Evolutionary conservation across 2,329 filamentous ascomycete genomes (phyloP), one percentile per base, ranked within the genome.

Genomic region (Ciborinia camelliae): DNA sequence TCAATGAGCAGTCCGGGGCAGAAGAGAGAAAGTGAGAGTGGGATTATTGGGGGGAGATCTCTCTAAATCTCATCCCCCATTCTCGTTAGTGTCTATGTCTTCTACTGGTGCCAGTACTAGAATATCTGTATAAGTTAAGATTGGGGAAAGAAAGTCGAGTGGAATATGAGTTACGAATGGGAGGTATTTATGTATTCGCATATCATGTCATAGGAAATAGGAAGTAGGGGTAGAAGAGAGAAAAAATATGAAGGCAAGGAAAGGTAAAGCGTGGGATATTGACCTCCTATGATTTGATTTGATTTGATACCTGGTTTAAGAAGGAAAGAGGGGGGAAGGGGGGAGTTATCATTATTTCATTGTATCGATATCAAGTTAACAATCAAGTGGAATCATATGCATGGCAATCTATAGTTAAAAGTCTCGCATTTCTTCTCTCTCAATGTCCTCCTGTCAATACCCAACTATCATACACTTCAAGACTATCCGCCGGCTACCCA

Each of bases 1-100:
- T 58, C 41, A 26, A 58, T 50, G 35, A 41, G 23, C 20, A 59
- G 15, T 20, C 15, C 0, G 4, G 32, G 14, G n/a, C 41, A 47
- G 43, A 50, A 41, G 20, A 59, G 35, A 14, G 62, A 50, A 3
- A 59, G 52, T 41, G 62, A 59, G 32, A 50, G 45, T 8, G 52
- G 26, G 7, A 15, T 63, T 28, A 48, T 57, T 20, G 41, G 60
- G 28, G 60, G 15, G n/a, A 35, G 30, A 23, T 45, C 18, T 37
- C 18, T 26, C 14, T 47, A 47, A 2, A 26, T 47, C 8, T n/a
- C 14, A 20, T 35, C n/a, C 0, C 10, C 15, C 51, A 4, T 18
- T 18, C 20, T 12, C 20, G 20, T 23, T 8, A 7, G 12, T 35
- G 1, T 47, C 1, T 12, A 37, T 37, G 35, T 14, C 6, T 28